Percentiles rank a stretch among this genome's conserved stretches.
Conservation (phyloP, 768 basidiomycete genomes). For the Galerina sulciceps region DNA sequence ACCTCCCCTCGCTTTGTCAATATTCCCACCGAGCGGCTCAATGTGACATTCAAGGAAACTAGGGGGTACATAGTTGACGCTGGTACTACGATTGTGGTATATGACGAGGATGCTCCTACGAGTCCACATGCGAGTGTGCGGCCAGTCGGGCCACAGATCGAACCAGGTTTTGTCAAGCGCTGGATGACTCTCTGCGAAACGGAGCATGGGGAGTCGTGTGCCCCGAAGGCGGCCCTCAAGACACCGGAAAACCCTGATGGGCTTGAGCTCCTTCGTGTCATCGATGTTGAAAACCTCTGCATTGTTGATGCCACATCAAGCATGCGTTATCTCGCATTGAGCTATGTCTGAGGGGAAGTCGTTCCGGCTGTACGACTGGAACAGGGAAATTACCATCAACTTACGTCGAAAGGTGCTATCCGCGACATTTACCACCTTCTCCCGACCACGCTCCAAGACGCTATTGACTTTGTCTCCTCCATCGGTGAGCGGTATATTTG, state of each 20-base stretch:
- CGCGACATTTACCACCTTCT: neutral
- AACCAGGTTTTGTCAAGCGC: constrained; percentile 3
- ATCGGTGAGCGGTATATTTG: constrained; percentile 9
- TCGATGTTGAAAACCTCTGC: constrained; percentile 4
- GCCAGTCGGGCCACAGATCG: neutral
- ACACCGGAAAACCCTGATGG: constrained; percentile 1
- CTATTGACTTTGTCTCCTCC: neutral
- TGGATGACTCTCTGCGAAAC: constrained; percentile 4
- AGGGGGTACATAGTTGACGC: no score
- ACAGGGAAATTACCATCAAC: neutral
- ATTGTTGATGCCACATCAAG: neutral
- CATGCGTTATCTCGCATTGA: constrained; percentile 2
- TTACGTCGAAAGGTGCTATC: neutral
- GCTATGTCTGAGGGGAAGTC: constrained; percentile 5
- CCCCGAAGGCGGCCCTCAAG: neutral
- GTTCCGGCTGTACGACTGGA: neutral
- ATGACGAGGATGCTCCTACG: no score
- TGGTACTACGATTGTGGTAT: no score
- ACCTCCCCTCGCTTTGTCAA: no score
- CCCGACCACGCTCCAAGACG: constrained; percentile 4
- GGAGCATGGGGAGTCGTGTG: neutral
- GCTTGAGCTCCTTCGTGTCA: constrained; percentile 1
- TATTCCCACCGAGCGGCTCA: no score
- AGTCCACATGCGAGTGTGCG: no score
- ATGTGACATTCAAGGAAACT: no score